A percentile compares a stretch with the other conserved stretches of the same genome.
These are phyloP conservation scores for Laetiporus sulphureus DNA, from an alignment of 1,284 basidiomycete genomes.

Conservation along the genomic window DNA sequence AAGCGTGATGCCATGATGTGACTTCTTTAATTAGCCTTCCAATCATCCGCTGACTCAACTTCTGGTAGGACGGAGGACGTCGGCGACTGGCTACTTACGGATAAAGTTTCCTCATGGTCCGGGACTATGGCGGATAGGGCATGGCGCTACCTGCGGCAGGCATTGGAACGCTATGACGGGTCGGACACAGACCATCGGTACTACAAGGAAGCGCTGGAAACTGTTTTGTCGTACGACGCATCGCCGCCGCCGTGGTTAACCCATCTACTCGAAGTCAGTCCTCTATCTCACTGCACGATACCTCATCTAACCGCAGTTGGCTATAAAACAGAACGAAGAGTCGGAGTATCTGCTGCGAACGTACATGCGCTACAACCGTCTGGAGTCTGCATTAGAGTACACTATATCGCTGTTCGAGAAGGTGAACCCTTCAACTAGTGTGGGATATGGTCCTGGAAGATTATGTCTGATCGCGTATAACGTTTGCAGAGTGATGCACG, in stretches of 20 bases:
- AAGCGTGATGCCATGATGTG: conserved; percentile 51
- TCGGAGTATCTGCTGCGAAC: conserved; percentile 75
- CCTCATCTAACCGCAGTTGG: no score
- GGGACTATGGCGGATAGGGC: conserved; percentile 78
- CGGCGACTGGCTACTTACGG: conserved; percentile 77
- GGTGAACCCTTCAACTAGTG: conserved; percentile 51
- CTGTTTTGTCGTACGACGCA: conserved; percentile 62
- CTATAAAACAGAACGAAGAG: conserved; percentile 59
- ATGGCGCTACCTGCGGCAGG: conserved; percentile 82
- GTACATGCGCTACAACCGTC: conserved; percentile 69
- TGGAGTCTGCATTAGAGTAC: conserved; percentile 75
- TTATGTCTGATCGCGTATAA: conserved; percentile 7
- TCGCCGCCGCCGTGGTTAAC: conserved; percentile 81
- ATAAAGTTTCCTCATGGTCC: conserved; percentile 77
- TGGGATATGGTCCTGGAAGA: conserved; percentile 7
- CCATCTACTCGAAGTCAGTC: conserved; percentile 58
- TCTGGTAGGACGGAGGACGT: conserved; percentile 51
- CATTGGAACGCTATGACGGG: conserved; percentile 76
- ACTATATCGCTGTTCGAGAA: conserved; percentile 64
- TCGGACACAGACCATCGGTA: conserved; percentile 69
- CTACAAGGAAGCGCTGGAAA: conserved; percentile 70
- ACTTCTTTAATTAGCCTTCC: conserved; percentile 17
- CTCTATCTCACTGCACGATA: conserved; percentile 10
- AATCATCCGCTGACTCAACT: conserved; percentile 2
- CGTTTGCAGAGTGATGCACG: conserved; percentile 47